Evolutionary conservation across 2,329 filamentous ascomycete genomes (phyloP), one percentile per base, ranked within the genome.

Genomic region (Arachnomyces sp.): DNA sequence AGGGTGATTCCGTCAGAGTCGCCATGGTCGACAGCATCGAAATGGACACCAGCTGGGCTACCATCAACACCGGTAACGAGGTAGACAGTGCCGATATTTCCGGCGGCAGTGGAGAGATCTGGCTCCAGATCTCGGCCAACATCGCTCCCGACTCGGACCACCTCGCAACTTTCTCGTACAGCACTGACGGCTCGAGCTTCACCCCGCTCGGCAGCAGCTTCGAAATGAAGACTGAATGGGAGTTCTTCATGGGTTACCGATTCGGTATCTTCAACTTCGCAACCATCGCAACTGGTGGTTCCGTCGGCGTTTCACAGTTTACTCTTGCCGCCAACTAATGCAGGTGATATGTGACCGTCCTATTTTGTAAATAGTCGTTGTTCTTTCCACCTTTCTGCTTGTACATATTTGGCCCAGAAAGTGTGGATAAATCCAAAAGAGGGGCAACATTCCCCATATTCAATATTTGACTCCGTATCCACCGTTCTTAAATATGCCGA

Each of bases 231-330:
- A 66, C 50, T 11, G 57, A 61, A 7, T 74, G 69, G 68, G 46
- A 57, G 3, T 71, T 65, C 49, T 74, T 73, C 37, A 64, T 69
- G 43, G 71, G 67, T 0, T 73, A 73, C 43, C 57, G 70, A 0
- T 73, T 58, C 46, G 70, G 63, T 0, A 66, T 72, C 12, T 73
- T 74, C 46, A 73, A 73, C 47, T 70, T 60, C 53, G 70, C 68
- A 0, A 72, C 70, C 3, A 59, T 56, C 30, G 52, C 49, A 0
- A 47, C 70, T 4, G 69, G 69, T 0, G 70, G 70, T 3, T 55
- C 51, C 5, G 51, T 62, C 11, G 36, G 34, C 28, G 46, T 59
- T 16, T 33, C 38, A 6, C 30, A 43, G 30, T 47, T 42, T 36
- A 36, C 9, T 31, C 15, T 38, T 7, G 34, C n/a, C 9, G 20